Conservation (phyloP, 257 asterid species). For the Gentiana straminea region DNA sequence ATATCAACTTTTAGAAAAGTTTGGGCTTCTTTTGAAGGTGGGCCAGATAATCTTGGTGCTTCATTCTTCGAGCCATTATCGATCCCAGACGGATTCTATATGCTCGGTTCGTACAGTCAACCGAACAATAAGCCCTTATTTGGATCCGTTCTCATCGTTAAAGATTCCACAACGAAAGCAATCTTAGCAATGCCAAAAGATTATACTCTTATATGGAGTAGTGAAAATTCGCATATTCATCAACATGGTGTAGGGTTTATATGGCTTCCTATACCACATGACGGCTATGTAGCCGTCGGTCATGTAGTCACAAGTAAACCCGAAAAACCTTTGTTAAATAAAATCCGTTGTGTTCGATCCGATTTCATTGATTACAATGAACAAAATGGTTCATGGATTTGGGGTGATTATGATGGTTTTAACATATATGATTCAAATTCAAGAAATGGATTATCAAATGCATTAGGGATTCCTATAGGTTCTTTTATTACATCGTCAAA, state of each 20-base stretch:
- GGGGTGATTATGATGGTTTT: conserved; percentile 12
- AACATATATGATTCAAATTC: conserved; percentile 18
- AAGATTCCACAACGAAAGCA: not conserved
- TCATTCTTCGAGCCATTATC: conserved; percentile 6
- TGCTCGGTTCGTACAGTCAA: conserved; percentile 9
- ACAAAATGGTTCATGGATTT: conserved; percentile 21
- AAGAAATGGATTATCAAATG: conserved; percentile 10
- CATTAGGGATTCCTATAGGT: conserved; percentile 6
- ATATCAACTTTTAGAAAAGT: conserved; percentile 26
- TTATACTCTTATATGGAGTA: not conserved
- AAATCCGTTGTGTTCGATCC: conserved; percentile 46
- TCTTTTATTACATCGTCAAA: too few relatives aligned
- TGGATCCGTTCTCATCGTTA: conserved; percentile 2
- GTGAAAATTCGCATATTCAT: not conserved
- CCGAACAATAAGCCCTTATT: not conserved
- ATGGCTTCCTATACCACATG: conserved; percentile 1
- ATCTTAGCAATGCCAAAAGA: not conserved
- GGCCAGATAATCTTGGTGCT: conserved; percentile 32
- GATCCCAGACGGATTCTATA: conserved; percentile 8
- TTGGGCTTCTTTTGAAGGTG: conserved; percentile 46
- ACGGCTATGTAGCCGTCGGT: conserved; percentile 6
- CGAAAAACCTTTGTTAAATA: conserved; percentile 6
- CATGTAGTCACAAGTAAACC: conserved; percentile 1
- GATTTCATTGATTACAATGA: conserved; percentile 37
- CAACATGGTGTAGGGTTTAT: not conserved